phyloP scores from a whole-genome alignment of 495 filamentous ascomycete species.

The Penicillium mononematosum region DNA sequence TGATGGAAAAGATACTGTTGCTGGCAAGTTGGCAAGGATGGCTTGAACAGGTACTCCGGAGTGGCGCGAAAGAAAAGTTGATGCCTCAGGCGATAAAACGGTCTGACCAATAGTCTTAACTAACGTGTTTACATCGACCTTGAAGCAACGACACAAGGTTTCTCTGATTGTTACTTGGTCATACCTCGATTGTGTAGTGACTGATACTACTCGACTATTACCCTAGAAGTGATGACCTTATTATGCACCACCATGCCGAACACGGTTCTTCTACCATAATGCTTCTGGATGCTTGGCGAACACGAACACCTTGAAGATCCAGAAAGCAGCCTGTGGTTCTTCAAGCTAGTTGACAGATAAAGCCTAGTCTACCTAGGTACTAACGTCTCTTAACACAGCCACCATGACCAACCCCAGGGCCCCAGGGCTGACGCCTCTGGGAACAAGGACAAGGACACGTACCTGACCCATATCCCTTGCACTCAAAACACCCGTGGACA shows the following conservation, averaged over 20 bases:
- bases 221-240: neutral
- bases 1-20: slow-evolving; percentile 2
- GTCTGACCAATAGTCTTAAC: neutral
- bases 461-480: slow-evolving; percentile 34
- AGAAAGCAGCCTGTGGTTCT: neutral
- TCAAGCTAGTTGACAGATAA: neutral
- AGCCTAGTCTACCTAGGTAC: neutral
- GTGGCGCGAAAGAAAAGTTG: slow-evolving; percentile 9
- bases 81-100: slow-evolving; percentile 4
- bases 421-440: neutral
- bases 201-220: neutral
- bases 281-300: slow-evolving; percentile 8
- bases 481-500: slow-evolving; percentile 3
- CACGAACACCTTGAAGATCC: neutral
- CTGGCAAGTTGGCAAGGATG: slow-evolving; percentile 1
- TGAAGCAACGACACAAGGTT: slow-evolving; percentile 4
- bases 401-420: neutral
- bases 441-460: slow-evolving; percentile 20
- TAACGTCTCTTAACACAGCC: neutral
- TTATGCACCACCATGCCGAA: neutral
- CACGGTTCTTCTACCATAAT: slow-evolving; percentile 16
- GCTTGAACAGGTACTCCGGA: slow-evolving; percentile 4
- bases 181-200: neutral
- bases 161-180: neutral
- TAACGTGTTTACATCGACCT: slow-evolving; percentile 8